Percentiles rank a stretch among this genome's conserved stretches.
phyloP scores from a whole-genome alignment of 495 filamentous ascomycete species.

The Aspergillus nidulans region DNA sequence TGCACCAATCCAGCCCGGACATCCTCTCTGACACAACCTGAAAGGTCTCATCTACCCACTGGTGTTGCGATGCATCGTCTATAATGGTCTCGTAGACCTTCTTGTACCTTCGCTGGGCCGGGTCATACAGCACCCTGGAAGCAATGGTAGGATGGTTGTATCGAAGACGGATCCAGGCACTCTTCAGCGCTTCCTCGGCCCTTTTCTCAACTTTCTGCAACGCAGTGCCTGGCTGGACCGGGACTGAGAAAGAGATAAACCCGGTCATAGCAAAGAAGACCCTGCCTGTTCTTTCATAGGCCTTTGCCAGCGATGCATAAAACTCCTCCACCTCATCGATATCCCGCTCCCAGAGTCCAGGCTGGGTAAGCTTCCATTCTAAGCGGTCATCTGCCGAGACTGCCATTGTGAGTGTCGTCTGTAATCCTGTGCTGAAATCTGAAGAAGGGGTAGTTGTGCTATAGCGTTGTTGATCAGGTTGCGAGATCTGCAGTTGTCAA shows the following conservation, averaged over 20 bases:
- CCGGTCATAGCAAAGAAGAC: conserved; percentile 37
- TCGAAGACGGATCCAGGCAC: conserved; percentile 38
- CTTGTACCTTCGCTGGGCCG: conserved; percentile 21
- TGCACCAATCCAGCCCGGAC: conserved; percentile 37
- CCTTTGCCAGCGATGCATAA: conserved; percentile 32
- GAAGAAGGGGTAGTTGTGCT: no score
- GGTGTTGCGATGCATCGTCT: conserved; percentile 11
- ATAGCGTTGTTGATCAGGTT: no score
- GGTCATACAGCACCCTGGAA: conserved; percentile 24
- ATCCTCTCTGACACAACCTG: conserved; percentile 20
- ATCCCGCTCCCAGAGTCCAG: conserved; percentile 33
- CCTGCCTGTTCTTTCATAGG: conserved; percentile 32
- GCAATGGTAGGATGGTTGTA: conserved; percentile 43
- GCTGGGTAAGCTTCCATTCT: neutral
- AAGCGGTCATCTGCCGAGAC: neutral
- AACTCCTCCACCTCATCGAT: conserved; percentile 42
- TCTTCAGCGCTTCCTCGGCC: conserved; percentile 26
- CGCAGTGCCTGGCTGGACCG: neutral
- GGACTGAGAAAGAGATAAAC: conserved; percentile 17
- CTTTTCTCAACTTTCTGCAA: neutral
- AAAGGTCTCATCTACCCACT: conserved; percentile 37
- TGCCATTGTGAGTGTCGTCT: no score
- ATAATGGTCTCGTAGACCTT: conserved; percentile 16
- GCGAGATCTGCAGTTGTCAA: no score
- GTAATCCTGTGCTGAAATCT: no score